phyloP scores from a whole-genome alignment of 1,284 basidiomycete species.

The Ustilago sp. region DNA sequence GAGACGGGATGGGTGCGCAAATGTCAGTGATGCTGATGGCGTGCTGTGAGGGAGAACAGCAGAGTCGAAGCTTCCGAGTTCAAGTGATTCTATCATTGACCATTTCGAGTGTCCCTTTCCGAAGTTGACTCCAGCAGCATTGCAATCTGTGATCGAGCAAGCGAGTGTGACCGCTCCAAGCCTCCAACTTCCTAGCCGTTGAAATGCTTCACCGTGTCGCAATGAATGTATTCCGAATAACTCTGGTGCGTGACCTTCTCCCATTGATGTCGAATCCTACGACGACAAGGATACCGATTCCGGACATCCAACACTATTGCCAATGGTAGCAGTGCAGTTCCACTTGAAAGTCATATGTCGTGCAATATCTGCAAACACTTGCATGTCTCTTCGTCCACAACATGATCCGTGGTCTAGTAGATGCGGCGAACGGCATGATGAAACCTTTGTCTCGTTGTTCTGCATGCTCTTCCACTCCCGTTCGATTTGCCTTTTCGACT shows the following conservation, averaged over 20 bases:
- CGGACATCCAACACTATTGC: too few species aligned
- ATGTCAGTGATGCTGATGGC: conserved; percentile 7
- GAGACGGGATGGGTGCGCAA: neutral
- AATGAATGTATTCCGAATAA: neutral
- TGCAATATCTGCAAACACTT: neutral
- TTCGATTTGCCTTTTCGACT: neutral
- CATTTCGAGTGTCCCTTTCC: neutral
- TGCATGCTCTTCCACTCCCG: neutral
- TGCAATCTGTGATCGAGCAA: neutral
- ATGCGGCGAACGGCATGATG: neutral
- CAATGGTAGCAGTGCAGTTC: too few species aligned
- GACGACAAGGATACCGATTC: too few species aligned
- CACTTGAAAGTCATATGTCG: neutral
- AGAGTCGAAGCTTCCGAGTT: conserved; percentile 16
- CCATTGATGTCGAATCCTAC: too few species aligned
- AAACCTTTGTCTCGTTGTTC: neutral
- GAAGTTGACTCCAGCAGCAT: neutral
- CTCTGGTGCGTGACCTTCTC: neutral
- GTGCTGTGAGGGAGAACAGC: neutral
- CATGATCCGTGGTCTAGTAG: neutral
- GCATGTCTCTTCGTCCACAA: neutral
- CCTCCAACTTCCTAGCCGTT: neutral
- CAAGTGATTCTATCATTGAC: neutral
- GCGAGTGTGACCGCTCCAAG: neutral
- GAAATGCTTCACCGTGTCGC: neutral